Evolutionary conservation across 345 rosid genomes (phyloP), one percentile per base, ranked within the genome.

Genomic region (Arabidopsis arenosa): DNA sequence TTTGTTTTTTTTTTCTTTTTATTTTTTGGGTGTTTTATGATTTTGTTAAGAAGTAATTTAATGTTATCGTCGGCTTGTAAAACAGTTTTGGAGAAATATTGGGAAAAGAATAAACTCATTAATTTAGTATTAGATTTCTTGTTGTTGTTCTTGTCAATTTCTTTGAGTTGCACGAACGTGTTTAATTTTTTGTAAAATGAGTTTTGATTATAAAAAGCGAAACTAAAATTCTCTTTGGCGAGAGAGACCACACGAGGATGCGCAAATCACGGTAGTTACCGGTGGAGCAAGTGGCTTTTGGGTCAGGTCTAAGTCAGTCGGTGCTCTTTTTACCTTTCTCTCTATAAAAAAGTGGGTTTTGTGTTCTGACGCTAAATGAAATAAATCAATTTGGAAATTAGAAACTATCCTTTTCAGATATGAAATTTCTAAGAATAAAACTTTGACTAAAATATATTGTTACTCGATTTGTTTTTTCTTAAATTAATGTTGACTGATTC

Each of bases 191-290:
- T 49, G 15, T 21, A 6, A n/a, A 53, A 48, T 2, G n/a, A 32
- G 28, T 1, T 28, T 28, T 23, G 14, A 45, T 48, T 48, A 66
- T 56, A 23, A 72, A 40, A 17, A 68, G 80, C 84, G 53, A 77
- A 69, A 18, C 76, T 83, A 89, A 87, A 85, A 85, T 84, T 87
- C 87, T 37, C 52, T 77, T 62, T 71, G 79, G 67, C 30, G 9
- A 68, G 23, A 68, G 9, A 68, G 23, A 68, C 13, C 86, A 80
- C 77, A 66, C 70, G 75, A 72, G 73, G 28, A 33, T 80, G 83
- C 92, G 92, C 58, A 72, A 88, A 82, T 87, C 59, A 80, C 90
- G 92, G 89, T 70, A 47, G n/a, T 39, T 52, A 75, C 79, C 76
- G 79, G 84, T 84, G 83, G 68, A 83, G 36, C 35, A 74, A 84